A percentile compares a stretch with the other conserved stretches of the same genome.
Conservation (phyloP, 345 rosid genomes). For the Limnanthes douglasii region DNA sequence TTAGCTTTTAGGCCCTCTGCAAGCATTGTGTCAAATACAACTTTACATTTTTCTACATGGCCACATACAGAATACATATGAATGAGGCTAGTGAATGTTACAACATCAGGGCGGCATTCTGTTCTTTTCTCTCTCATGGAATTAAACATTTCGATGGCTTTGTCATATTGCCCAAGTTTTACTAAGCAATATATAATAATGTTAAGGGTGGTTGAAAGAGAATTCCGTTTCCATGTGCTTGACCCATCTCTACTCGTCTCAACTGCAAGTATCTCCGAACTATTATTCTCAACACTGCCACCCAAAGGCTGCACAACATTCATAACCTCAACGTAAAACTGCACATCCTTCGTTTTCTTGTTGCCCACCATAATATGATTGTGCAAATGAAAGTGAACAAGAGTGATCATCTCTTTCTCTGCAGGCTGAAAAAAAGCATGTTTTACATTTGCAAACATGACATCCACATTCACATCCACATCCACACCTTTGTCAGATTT, state of each 20-base stretch:
- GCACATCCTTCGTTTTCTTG: conserved; percentile 91
- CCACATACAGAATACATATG: conserved; percentile 63
- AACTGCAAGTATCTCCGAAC: no score
- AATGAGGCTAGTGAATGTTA: conserved; percentile 68
- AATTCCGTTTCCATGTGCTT: no score
- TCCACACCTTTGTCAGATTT: no score
- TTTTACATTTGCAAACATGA: conserved; percentile 74
- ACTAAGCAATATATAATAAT: conserved; percentile 66
- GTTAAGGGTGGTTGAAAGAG: conserved; percentile 72
- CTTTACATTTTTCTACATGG: conserved; percentile 62
- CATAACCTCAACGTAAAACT: conserved; percentile 87
- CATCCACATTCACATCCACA: conserved; percentile 69
- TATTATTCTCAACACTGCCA: no score
- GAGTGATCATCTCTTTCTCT: conserved; percentile 85
- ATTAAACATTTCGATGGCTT: conserved; percentile 59
- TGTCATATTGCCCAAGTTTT: conserved; percentile 56
- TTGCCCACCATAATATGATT: conserved; percentile 95
- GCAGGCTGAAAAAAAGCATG: conserved; percentile 96
- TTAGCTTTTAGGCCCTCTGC: conserved; percentile 86
- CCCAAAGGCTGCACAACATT: conserved; percentile 82
- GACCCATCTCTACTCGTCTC: no score
- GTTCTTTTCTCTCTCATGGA: conserved; percentile 72
- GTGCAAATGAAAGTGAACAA: conserved; percentile 76
- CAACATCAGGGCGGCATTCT: conserved; percentile 59
- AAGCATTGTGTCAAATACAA: conserved; percentile 55